Evolutionary conservation across 192 early-diverging fungal species (phyloP).

Genomic region (Phycomyces nitens): DNA sequence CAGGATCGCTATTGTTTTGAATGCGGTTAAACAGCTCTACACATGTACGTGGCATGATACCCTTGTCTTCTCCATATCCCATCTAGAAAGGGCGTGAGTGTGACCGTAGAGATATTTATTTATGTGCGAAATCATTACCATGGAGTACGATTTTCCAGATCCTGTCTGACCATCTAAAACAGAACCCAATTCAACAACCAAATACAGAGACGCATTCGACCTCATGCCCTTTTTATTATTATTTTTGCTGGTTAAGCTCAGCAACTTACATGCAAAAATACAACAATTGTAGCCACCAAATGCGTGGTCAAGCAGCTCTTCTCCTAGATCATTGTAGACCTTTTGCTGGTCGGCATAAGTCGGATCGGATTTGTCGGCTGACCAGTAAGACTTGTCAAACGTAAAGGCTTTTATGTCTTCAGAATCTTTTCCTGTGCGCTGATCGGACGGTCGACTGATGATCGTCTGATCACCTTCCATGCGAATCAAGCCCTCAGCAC

Average conservation of each 20-base stretch:
- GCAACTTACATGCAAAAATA: conserved; percentile 81
- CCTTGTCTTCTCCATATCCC: conserved; percentile 72
- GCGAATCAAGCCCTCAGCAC: conserved; percentile 61
- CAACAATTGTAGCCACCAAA: conserved; percentile 90
- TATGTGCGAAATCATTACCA: conserved; percentile 36
- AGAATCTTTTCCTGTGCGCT: conserved; percentile 27
- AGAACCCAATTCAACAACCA: background rate
- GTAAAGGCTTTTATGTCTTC: conserved; percentile 64
- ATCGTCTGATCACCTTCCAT: conserved; percentile 73
- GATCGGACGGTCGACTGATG: conserved; percentile 50
- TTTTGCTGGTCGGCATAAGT: conserved; percentile 67
- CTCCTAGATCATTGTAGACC: conserved; percentile 75
- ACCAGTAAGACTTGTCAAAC: conserved; percentile 91
- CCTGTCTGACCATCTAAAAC: conserved; percentile 73
- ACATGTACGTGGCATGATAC: conserved; percentile 85
- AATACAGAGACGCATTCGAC: background rate
- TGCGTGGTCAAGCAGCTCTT: conserved; percentile 80
- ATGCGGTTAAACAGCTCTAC: conserved; percentile 73
- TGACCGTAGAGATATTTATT: background rate
- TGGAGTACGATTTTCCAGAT: conserved; percentile 68
- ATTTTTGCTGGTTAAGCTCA: background rate
- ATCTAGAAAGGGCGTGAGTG: conserved; percentile 32
- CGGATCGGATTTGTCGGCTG: conserved; percentile 58
- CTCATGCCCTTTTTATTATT: background rate
- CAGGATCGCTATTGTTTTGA: conserved; percentile 36